These are phyloP conservation scores for Stemphylium vesicarium DNA, from an alignment of 2,329 filamentous ascomycete species.

Conservation along the genomic window DNA sequence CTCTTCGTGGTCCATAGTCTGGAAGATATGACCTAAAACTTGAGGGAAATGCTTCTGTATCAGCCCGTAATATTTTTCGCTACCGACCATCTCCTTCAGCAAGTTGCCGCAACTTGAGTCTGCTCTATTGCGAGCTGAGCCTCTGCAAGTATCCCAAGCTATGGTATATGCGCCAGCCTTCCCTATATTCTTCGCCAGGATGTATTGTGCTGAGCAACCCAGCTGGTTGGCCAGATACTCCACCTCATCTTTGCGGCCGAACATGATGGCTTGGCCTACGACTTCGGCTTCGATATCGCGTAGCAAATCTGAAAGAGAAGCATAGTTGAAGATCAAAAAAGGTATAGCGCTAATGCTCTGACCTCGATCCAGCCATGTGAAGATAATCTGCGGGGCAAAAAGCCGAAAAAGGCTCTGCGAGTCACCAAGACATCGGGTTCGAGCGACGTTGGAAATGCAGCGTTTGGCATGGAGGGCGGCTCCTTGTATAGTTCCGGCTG, in stretches of 20 bases:
- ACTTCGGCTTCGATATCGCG: slow-evolving; percentile 76
- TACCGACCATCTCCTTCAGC: slow-evolving; percentile 73
- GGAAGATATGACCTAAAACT: slow-evolving; percentile 77
- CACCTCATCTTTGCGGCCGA: slow-evolving; percentile 70
- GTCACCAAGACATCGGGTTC: slow-evolving; percentile 67
- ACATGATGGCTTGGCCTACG: slow-evolving; percentile 82
- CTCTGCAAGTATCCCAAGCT: slow-evolving; percentile 70
- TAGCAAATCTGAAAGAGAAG: slow-evolving; percentile 71
- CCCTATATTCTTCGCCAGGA: slow-evolving; percentile 70
- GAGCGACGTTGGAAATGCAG: slow-evolving; percentile 72
- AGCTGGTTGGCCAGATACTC: slow-evolving; percentile 63
- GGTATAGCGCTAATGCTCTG: slow-evolving; percentile 68
- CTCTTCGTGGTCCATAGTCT: slow-evolving; percentile 61
- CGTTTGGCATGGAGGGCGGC: slow-evolving; percentile 73
- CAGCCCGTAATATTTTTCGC: slow-evolving; percentile 66
- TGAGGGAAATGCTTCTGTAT: slow-evolving; percentile 75
- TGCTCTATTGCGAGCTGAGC: slow-evolving; percentile 45
- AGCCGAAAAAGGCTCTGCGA: slow-evolving; percentile 77
- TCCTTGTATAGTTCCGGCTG: slow-evolving; percentile 72
- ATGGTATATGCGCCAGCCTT: slow-evolving; percentile 85
- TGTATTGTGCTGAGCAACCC: slow-evolving; percentile 20
- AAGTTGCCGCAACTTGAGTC: slow-evolving; percentile 66
- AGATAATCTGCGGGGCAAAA: slow-evolving; percentile 87
- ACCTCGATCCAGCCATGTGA: slow-evolving; percentile 81
- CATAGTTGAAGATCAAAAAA: slow-evolving; percentile 83